Base-by-base conservation (phyloP, 306 rosid genomes). In the Lablab purpureus region DNA sequence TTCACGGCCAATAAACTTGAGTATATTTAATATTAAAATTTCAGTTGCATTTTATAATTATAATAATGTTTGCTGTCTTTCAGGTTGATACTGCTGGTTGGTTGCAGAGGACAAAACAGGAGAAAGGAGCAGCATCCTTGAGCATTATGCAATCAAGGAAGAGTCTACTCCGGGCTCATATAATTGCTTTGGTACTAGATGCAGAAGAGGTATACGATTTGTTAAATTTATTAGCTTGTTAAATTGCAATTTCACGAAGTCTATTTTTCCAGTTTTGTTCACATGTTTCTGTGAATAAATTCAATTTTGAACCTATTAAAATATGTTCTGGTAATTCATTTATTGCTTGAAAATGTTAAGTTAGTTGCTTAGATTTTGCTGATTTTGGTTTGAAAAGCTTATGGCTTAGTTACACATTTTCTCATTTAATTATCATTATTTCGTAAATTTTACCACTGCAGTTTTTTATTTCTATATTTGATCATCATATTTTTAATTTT, bases 81-180 rank as follows among this genome's bases (percentile, higher is more conserved):
- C 86, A 90, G 97, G 98, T 95, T 62, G 99, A 95, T 85, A 95
- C 99, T 9, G 97, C 99, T 66, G 99, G 99, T 70, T 95, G 98
- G 99, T 78, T 95, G 90, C 96, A 87, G 78, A 87, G 97, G 88
- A 88, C 89, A 54, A 95, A 95, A 80, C 88, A 84, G 77, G 97
- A 91, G 81, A 92, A 91, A 86, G 97, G 99, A 67, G 94, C 98
- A 75, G 81, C 94, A 83, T 92, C 96, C 80, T 91, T 95, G 92
- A 92, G 99, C 85, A 88, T 95, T 71, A 85, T 95, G 91, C 99
- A 95, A 81, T 89, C 99, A 50, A 90, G 92, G 58, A 95, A 91
- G 88, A 95, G 87, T 85, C 87, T 95, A 34, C 93, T 95, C 92
- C 90, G 99, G 84, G 97, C 99, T 78, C 98, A 91, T 85, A 82